These are phyloP conservation scores for Ophiosphaerella herpotricha DNA, from an alignment of 2,329 filamentous ascomycete species.

Conservation along the genomic window DNA sequence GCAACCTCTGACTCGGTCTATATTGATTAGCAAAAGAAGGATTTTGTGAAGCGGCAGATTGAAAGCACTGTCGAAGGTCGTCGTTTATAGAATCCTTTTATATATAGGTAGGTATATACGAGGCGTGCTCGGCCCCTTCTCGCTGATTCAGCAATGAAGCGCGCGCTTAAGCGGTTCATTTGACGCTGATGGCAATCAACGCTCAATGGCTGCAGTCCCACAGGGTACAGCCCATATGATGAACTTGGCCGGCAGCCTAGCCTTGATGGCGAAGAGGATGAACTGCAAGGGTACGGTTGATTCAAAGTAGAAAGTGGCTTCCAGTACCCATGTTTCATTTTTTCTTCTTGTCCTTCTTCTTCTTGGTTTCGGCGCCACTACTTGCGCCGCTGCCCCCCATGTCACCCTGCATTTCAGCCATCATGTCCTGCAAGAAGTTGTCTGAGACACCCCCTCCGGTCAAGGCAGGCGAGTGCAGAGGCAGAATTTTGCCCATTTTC, in stretches of 20 bases:
- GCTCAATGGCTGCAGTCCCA: too few species aligned
- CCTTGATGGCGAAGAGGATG: too few species aligned
- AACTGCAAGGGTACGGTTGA: neutral
- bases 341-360: conserved; percentile 48
- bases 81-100: neutral
- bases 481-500: conserved; percentile 85
- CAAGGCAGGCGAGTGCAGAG: conserved; percentile 85
- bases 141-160: neutral
- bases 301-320: neutral
- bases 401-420: conserved; percentile 79
- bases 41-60: neutral
- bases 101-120: neutral
- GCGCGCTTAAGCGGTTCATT: neutral
- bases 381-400: conserved; percentile 32
- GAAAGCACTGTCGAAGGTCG: neutral
- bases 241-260: too few species aligned
- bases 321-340: conserved; percentile 25
- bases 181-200: too few species aligned
- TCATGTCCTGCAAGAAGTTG: conserved; percentile 94
- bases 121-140: too few species aligned
- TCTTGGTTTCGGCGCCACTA: conserved; percentile 32
- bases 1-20: neutral
- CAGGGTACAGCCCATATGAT: too few species aligned
- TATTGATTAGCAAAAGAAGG: neutral
- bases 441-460: conserved; percentile 93